Conservation (phyloP, 78 protist genomes). For the Bigelowiella natans region DNA sequence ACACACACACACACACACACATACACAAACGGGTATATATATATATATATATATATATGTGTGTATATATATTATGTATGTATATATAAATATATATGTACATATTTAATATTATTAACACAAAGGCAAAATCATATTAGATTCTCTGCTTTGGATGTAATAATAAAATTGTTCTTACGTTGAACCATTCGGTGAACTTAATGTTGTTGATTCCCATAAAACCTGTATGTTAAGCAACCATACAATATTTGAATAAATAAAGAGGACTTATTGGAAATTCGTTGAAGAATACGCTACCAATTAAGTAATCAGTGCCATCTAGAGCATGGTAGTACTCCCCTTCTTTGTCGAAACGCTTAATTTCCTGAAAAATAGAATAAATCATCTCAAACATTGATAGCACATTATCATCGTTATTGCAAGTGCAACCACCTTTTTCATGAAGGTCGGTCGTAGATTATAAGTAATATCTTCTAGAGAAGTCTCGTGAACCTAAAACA, state of each 20-base stretch:
- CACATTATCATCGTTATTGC: neutral
- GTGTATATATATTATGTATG: no score
- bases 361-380: no score
- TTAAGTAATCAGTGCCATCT: neutral
- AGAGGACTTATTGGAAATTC: no score
- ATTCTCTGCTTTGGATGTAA: no score
- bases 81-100: neutral
- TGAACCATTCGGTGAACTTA: slow-evolving; percentile 18
- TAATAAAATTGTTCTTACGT: neutral
- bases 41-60: no score
- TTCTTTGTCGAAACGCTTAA: neutral
- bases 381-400: no score
- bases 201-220: neutral
- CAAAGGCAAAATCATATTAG: no score
- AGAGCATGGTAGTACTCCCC: neutral
- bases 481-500: neutral
- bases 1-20: no score
- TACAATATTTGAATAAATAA: no score
- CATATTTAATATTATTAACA: no score
- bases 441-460: neutral
- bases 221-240: no score
- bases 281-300: neutral
- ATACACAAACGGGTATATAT: no score
- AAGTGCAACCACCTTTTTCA: neutral
- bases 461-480: neutral